These are phyloP conservation scores for Diaporthe amygdali DNA, from an alignment of 2,329 filamentous ascomycete species.

Conservation along the genomic window DNA sequence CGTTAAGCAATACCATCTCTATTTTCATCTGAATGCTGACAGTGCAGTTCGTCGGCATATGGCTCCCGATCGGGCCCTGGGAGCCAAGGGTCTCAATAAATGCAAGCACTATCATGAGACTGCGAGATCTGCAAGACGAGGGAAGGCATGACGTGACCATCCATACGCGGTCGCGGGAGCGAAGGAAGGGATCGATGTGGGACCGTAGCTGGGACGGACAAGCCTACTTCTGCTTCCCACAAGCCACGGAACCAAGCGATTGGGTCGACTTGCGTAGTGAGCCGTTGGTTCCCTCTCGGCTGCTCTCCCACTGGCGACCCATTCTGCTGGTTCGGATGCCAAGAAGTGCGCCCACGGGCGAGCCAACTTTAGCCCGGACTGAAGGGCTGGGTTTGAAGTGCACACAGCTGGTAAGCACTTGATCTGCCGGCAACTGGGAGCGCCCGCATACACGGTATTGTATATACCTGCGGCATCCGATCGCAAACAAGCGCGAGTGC, in stretches of 20 bases:
- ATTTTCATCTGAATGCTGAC: conserved; percentile 8
- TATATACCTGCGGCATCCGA: background rate
- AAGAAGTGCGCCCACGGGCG: background rate
- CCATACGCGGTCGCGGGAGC: background rate
- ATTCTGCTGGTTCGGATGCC: conserved; percentile 22
- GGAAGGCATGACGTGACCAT: conserved; percentile 6
- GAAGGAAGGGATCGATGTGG: background rate
- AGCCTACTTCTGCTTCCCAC: conserved; percentile 2
- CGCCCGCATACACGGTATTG: background rate
- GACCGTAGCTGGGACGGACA: conserved; percentile 16
- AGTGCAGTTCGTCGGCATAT: conserved; percentile 3
- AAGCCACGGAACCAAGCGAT: conserved; percentile 13
- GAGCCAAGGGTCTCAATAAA: background rate
- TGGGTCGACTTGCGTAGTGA: background rate
- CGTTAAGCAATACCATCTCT: background rate
- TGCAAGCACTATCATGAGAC: conserved; percentile 13
- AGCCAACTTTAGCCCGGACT: background rate
- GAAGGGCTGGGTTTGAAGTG: conserved; percentile 1
- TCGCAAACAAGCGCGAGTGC: background rate
- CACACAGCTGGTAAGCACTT: background rate
- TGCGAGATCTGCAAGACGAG: conserved; percentile 6
- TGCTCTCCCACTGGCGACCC: conserved; percentile 19
- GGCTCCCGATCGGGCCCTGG: background rate
- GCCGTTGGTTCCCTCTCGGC: conserved; percentile 14
- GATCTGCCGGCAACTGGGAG: conserved; percentile 8